Evolutionary conservation across 1,284 basidiomycete genomes (phyloP), one percentile per base, ranked within the genome.

Genomic region (Ceratobasidium sp.): DNA sequence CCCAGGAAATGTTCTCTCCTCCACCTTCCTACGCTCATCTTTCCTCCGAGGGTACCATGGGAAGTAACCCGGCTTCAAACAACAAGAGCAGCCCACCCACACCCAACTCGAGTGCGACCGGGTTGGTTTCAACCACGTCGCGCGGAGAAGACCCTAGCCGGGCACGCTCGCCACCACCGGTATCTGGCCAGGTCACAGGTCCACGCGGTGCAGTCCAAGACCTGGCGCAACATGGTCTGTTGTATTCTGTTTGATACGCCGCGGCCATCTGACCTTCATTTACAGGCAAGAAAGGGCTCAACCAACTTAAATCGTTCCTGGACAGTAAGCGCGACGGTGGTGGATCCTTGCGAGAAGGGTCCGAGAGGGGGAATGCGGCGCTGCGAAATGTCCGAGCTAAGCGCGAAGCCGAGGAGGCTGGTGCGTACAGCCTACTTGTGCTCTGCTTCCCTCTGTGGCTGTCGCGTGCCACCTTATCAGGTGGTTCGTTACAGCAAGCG

Each of bases 351-450:
- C 77, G 78, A 59, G 81, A 80, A 59, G 88, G 89, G 52, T 87
- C 87, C 18, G 88, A 90, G 46, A 85, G 86, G n/a, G 91, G 92
- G 80, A 89, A 87, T 80, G 88, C 86, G 78, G 90, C 94, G 0
- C 85, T 96, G 79, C 89, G 92, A 78, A 89, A 89, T 46, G 93
- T 95, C 46, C 92, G 93, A 76, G 90, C 93, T 12, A 97, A 96
- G 86, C 88, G 96, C 69, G 96, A 98, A 81, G 93, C 94, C 2
- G 96, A 97, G 67, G 96, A 97, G 84, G 95, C 96, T 70, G 94
- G 94, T 94, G 77, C 81, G 89, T 84, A 59, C 69, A 20, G 12
- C 46, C 50, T 30, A 62, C 79, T 78, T 27, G 18, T 66, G 41
- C 30, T 77, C 14, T 18, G 46, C 75, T 18, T 74, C 52, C 27